Percentiles rank a stretch among this genome's conserved stretches.
phyloP scores from a whole-genome alignment of 257 asterid species.

The Petrea volubilis region DNA sequence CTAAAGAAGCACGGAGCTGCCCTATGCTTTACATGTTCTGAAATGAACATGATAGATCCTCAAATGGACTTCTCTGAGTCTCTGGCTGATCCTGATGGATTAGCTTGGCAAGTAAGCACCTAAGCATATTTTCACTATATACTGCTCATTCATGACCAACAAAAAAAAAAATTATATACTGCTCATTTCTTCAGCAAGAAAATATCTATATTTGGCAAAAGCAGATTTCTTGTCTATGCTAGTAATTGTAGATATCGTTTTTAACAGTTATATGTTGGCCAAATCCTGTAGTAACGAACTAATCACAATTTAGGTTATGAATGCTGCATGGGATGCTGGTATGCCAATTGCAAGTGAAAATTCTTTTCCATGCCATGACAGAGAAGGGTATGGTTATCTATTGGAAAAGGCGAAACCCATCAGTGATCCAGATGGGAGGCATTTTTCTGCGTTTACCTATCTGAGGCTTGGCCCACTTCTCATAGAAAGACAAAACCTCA shows the following conservation, averaged over 20 bases:
- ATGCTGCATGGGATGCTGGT: conserved; percentile 84
- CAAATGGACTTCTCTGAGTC: conserved; percentile 53
- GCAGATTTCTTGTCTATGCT: not conserved
- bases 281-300: conserved; percentile 15
- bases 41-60: conserved; percentile 50
- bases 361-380: conserved; percentile 53
- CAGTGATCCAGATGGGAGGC: conserved; percentile 78
- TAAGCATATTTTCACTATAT: not conserved
- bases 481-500: conserved; percentile 66
- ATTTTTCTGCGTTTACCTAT: conserved; percentile 67
- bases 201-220: not conserved
- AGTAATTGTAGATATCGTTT: not conserved
- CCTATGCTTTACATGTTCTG: conserved; percentile 54
- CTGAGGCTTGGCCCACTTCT: conserved; percentile 64
- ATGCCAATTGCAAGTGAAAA: conserved; percentile 70
- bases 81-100: conserved; percentile 76
- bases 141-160: not conserved
- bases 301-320: conserved; percentile 54
- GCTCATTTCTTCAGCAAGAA: not conserved
- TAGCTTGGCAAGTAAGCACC: conserved; percentile 84
- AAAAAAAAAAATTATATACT: too few relatives aligned
- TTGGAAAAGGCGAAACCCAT: conserved; percentile 78
- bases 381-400: conserved; percentile 63
- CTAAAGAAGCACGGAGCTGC: conserved; percentile 68
- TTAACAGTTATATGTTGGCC: conserved; percentile 6